A percentile compares a stretch with the other conserved stretches of the same genome.
Conservation (phyloP, 495 filamentous ascomycete species). For the Daldinia concentrica region DNA sequence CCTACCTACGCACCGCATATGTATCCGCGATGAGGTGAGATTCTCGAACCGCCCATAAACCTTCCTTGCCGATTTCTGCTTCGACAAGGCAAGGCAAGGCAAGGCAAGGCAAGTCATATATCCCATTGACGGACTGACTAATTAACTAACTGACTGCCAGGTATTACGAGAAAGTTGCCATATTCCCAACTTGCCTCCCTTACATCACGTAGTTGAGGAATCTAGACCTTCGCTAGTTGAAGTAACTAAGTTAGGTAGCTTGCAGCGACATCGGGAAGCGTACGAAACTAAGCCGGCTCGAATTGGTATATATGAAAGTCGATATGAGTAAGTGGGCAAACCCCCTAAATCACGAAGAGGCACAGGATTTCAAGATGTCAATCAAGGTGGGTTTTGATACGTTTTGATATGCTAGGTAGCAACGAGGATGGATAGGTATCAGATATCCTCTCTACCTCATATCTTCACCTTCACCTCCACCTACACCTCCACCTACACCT, state of each 20-base stretch:
- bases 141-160: too few species aligned
- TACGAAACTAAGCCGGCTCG: neutral
- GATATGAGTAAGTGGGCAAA: neutral
- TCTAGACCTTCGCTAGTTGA: too few species aligned
- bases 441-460: conserved; percentile 16
- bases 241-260: too few species aligned
- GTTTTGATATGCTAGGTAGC: conserved; percentile 29
- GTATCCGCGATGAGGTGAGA: neutral
- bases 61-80: neutral
- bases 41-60: neutral
- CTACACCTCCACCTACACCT: conserved; percentile 3
- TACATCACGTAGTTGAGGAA: too few species aligned
- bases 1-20: too few species aligned
- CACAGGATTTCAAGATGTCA: neutral
- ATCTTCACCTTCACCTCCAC: conserved; percentile 10
- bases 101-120: too few species aligned
- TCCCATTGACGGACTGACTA: neutral
- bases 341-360: neutral
- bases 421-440: neutral
- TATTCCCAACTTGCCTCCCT: neutral
- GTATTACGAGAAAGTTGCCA: too few species aligned
- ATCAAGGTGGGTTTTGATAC: conserved; percentile 22
- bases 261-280: neutral
- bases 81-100: neutral
- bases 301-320: neutral